A percentile compares a stretch with the other conserved stretches of the same genome.
Conservation (phyloP, 192 early-diverging fungal genomes). For the Glomus cerebriforme region DNA sequence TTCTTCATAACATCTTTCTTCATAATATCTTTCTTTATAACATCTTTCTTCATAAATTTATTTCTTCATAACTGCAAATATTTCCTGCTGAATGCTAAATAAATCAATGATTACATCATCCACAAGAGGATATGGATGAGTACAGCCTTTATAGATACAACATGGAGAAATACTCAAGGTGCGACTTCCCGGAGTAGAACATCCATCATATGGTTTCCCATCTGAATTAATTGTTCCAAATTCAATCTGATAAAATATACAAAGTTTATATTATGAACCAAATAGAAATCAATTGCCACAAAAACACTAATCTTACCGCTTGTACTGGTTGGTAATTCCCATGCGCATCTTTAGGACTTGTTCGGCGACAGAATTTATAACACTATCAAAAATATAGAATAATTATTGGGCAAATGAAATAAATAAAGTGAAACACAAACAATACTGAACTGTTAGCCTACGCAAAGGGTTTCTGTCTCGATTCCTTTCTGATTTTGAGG, state of each 20-base stretch:
- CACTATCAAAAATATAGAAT: not conserved
- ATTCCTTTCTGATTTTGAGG: not conserved
- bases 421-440: not conserved
- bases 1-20: no score
- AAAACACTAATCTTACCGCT: not conserved
- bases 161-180: no score
- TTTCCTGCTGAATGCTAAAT: no score
- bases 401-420: constrained; percentile 16
- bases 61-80: no score
- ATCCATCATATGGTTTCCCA: no score
- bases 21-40: no score
- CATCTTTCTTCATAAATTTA: no score
- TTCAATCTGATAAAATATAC: not conserved
- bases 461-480: not conserved
- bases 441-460: constrained; percentile 7
- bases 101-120: no score
- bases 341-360: not conserved
- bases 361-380: constrained; percentile 14
- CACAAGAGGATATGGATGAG: no score
- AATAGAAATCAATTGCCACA: not conserved
- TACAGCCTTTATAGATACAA: no score
- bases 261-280: constrained; percentile 10
- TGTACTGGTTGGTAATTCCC: not conserved
- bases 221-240: no score
- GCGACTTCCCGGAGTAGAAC: no score